A percentile compares a stretch with the other conserved stretches of the same genome.
Conservation (phyloP, 805 yeast genomes). For the Diddensiella caesifluorescens region DNA sequence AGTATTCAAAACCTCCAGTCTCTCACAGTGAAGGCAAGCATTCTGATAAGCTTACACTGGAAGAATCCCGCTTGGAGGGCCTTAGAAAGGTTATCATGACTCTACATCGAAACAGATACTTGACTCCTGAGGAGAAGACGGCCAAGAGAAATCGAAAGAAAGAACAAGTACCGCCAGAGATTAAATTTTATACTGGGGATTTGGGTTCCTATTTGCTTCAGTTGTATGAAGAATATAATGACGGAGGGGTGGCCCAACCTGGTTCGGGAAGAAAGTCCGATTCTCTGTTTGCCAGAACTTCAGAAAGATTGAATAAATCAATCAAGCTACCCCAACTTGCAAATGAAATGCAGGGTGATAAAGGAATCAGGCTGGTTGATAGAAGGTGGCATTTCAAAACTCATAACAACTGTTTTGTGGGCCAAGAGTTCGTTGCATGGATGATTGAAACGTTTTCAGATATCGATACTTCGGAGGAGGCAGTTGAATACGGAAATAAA, state of each 20-base stretch:
- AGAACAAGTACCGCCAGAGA: constrained; percentile 60
- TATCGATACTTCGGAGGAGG: constrained; percentile 76
- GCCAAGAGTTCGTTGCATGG: constrained; percentile 85
- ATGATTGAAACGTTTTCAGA: constrained; percentile 71
- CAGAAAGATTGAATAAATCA: constrained; percentile 41
- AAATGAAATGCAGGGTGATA: constrained; percentile 56
- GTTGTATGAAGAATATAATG: constrained; percentile 38
- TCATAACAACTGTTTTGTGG: constrained; percentile 74
- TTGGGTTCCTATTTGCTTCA: constrained; percentile 59
- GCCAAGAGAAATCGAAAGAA: constrained; percentile 32
- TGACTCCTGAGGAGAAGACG: constrained; percentile 39
- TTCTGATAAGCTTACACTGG: constrained; percentile 62
- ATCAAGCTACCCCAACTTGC: constrained; percentile 53
- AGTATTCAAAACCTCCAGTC: constrained; percentile 51
- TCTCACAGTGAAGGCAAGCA: constrained; percentile 36
- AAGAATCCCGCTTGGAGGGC: constrained; percentile 92
- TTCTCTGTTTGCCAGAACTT: constrained; percentile 31
- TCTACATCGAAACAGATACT: constrained; percentile 53
- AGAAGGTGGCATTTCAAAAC: constrained; percentile 87
- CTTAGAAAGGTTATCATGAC: constrained; percentile 56
- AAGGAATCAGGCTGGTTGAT: constrained; percentile 65
- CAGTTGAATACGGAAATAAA: constrained; percentile 70
- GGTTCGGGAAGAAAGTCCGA: constrained; percentile 31
- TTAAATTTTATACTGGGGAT: constrained; percentile 82
- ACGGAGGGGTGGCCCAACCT: constrained; percentile 20